phyloP scores from a whole-genome alignment of 352 stramenopile species.

The Blastocystis sp. region DNA sequence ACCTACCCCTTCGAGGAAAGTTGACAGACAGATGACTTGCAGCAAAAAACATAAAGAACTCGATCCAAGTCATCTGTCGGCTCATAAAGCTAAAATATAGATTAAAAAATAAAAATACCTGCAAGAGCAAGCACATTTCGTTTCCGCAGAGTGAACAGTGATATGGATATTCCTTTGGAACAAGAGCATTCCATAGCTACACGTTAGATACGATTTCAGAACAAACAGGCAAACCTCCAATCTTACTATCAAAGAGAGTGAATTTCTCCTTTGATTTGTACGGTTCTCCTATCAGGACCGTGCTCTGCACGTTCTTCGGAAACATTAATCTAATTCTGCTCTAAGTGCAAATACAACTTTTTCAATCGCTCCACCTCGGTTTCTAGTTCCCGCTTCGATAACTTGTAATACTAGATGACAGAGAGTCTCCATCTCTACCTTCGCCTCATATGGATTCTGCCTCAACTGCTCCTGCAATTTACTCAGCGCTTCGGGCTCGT shows the following conservation, averaged over 20 bases:
- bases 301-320: not conserved
- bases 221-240: conserved; percentile 30
- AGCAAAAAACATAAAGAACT: conserved; percentile 50
- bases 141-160: conserved; percentile 8
- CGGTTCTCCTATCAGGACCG: conserved; percentile 22
- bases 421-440: not conserved
- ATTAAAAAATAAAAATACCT: not conserved
- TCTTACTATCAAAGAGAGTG: conserved; percentile 47
- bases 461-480: not conserved
- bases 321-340: not conserved
- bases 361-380: conserved; percentile 15
- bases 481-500: not conserved
- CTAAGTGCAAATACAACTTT: not conserved
- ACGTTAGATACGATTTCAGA: not conserved
- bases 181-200: conserved; percentile 12
- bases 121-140: conserved; percentile 25
- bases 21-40: not conserved
- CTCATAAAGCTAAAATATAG: not conserved
- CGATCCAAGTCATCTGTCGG: not conserved
- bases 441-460: not conserved
- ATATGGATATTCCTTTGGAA: conserved; percentile 23
- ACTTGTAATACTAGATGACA: conserved; percentile 22
- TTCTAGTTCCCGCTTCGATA: not conserved
- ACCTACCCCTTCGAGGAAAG: not conserved
- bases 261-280: conserved; percentile 24